Evolutionary conservation across 2,329 filamentous ascomycete species (phyloP).

Genomic region (Cryphonectria radicalis): DNA sequence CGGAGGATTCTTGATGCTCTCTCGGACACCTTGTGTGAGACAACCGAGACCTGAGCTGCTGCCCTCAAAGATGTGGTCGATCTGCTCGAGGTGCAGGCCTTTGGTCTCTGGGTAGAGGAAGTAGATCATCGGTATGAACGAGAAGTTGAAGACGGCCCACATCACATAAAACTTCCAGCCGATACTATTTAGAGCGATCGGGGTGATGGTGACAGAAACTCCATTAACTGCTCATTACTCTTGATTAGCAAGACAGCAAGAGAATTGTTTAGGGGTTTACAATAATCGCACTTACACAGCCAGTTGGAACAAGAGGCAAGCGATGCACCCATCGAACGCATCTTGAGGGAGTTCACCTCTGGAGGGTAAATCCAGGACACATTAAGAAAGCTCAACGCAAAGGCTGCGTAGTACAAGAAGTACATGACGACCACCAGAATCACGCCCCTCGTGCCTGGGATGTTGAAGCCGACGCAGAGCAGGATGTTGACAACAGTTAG

Average conservation of each 20-base stretch:
- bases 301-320: slow-evolving; percentile 33
- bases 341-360: slow-evolving; percentile 26
- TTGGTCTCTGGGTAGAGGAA: slow-evolving; percentile 38
- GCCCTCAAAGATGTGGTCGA: slow-evolving; percentile 17
- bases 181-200: slow-evolving; percentile 30
- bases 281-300: slow-evolving; percentile 30
- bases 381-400: slow-evolving; percentile 23
- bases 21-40: slow-evolving; percentile 11
- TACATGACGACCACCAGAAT: slow-evolving; percentile 22
- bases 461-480: slow-evolving; percentile 22
- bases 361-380: slow-evolving; percentile 27
- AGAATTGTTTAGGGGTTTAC: not conserved
- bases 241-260: not conserved
- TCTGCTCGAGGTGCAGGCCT: slow-evolving; percentile 36
- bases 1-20: slow-evolving; percentile 8
- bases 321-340: slow-evolving; percentile 31
- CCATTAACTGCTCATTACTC: slow-evolving; percentile 17
- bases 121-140: slow-evolving; percentile 33
- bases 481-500: slow-evolving; percentile 11
- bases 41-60: not conserved
- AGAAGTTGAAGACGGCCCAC: slow-evolving; percentile 34
- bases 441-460: slow-evolving; percentile 5
- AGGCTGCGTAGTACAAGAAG: slow-evolving; percentile 27
- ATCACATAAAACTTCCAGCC: slow-evolving; percentile 34
- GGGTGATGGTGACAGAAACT: slow-evolving; percentile 28